A percentile compares a stretch with the other conserved stretches of the same genome.
These are phyloP conservation scores for Macroventuria anomochaeta DNA, from an alignment of 2,329 filamentous ascomycete species.

Conservation along the genomic window DNA sequence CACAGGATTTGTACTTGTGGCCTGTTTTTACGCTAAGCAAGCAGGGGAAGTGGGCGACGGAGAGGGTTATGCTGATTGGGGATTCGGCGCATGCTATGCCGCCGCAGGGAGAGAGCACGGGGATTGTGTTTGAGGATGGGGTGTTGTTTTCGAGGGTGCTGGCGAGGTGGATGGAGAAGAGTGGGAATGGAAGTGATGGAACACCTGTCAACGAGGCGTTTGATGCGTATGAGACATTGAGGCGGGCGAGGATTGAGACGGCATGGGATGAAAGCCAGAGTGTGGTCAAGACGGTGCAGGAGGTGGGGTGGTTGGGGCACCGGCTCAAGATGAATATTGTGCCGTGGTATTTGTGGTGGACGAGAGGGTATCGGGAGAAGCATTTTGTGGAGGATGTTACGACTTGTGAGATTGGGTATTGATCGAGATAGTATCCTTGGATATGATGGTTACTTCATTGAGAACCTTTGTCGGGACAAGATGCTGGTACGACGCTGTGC, in stretches of 20 bases:
- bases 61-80: conserved; percentile 54
- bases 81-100: conserved; percentile 60
- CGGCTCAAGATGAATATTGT: conserved; percentile 54
- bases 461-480: no score
- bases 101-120: conserved; percentile 59
- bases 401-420: conserved; percentile 35
- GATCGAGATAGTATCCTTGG: background rate
- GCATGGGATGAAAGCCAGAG: conserved; percentile 57
- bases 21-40: conserved; percentile 55
- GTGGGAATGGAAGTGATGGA: conserved; percentile 23
- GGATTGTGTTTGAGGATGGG: conserved; percentile 61
- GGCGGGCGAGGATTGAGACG: conserved; percentile 53
- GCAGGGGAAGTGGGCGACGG: conserved; percentile 53
- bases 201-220: conserved; percentile 54
- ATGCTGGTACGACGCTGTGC: no score
- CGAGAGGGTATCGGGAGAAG: conserved; percentile 49
- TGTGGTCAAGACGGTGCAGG: conserved; percentile 54
- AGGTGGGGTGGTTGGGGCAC: conserved; percentile 55
- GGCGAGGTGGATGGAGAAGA: conserved; percentile 52
- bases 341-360: conserved; percentile 58
- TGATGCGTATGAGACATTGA: conserved; percentile 55
- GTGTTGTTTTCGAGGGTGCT: conserved; percentile 57
- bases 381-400: conserved; percentile 57
- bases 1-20: conserved; percentile 54
- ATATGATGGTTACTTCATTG: background rate